Evolutionary conservation across 176 grass and related monocot species (phyloP).

Genomic region (Chloris gayana): DNA sequence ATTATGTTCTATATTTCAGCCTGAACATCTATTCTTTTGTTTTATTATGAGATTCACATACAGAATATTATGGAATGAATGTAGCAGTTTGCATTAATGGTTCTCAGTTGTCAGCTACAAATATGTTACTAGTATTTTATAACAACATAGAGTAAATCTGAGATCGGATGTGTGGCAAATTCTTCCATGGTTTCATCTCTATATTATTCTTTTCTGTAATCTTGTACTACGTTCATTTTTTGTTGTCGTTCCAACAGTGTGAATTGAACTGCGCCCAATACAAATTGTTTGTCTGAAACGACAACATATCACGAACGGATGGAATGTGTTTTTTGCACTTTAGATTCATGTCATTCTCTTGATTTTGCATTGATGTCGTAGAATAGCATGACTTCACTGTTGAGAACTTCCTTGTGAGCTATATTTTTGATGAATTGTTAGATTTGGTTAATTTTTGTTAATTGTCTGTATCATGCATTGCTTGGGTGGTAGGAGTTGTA

Average conservation of each 20-base stretch:
- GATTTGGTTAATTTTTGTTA: slow-evolving; percentile 28
- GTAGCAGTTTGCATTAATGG: slow-evolving; percentile 15
- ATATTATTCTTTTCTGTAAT: slow-evolving; percentile 14
- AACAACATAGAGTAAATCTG: slow-evolving; percentile 3
- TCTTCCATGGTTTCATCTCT: not conserved
- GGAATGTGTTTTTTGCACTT: not conserved
- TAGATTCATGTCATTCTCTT: slow-evolving; percentile 10
- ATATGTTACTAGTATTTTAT: slow-evolving; percentile 17
- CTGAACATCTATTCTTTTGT: slow-evolving; percentile 17
- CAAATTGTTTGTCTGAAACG: too few relatives aligned
- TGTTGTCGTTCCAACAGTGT: too few relatives aligned
- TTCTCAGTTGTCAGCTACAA: slow-evolving; percentile 21
- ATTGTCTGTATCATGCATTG: not conserved
- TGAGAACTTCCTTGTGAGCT: slow-evolving; percentile 15
- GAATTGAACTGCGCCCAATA: too few relatives aligned
- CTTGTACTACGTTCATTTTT: too few relatives aligned
- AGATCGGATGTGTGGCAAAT: not conserved
- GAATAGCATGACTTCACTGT: slow-evolving; percentile 1
- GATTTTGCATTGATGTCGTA: slow-evolving; percentile 14
- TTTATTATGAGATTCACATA: not conserved
- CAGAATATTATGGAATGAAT: slow-evolving; percentile 18
- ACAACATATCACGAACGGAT: too few relatives aligned
- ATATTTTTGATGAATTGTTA: not conserved
- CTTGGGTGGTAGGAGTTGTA: not conserved
- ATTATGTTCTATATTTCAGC: slow-evolving; percentile 36